Evolutionary conservation across 2,329 filamentous ascomycete genomes (phyloP), one percentile per base, ranked within the genome.

Genomic region (Paecilomyces sp.): DNA sequence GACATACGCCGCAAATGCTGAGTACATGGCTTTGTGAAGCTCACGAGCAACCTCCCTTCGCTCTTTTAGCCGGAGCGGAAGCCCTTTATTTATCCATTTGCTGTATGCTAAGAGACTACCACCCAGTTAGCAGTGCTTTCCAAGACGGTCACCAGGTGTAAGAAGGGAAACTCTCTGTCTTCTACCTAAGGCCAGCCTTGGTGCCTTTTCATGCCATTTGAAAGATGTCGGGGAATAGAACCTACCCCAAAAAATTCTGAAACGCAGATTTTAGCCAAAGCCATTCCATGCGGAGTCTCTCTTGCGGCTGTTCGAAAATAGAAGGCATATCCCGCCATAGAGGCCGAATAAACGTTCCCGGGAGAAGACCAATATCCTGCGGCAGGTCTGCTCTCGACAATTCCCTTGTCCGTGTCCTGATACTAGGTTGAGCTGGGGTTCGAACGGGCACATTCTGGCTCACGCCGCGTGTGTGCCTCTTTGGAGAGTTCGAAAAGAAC

Each of bases 21-120:
- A 72, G 66, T 82, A 82, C 76, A 83, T 79, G 28, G 68, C 62
- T 54, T 70, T 61, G 60, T 83, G 79, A n/a, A 82, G 68, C 8
- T 71, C 63, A 50, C 68, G 68, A 11, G 75, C 78, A 47, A 76
- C 69, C 9, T 64, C 57, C 18, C 75, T 73, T 47, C 77, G 69
- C 51, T 74, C 66, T 24, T 62, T 63, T 25, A 75, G 58, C n/a
- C 70, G 63, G 18, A 79, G 66, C 28, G 75, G 74, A 28, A 72
- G 60, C 12, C 66, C 66, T 53, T 66, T 71, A 60, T 69, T 69
- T 30, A 69, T 56, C 57, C 65, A 70, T 65, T 73, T 75, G 63
- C 64, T 67, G 60, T 74, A 74, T 41, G 65, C 62, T 36, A 74
- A 18, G 34, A 74, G 54, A 54, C 72, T 74, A 56, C 56, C 54